Evolutionary conservation across 805 yeast species (phyloP).

Genomic region (Torulaspora gathmanii): DNA sequence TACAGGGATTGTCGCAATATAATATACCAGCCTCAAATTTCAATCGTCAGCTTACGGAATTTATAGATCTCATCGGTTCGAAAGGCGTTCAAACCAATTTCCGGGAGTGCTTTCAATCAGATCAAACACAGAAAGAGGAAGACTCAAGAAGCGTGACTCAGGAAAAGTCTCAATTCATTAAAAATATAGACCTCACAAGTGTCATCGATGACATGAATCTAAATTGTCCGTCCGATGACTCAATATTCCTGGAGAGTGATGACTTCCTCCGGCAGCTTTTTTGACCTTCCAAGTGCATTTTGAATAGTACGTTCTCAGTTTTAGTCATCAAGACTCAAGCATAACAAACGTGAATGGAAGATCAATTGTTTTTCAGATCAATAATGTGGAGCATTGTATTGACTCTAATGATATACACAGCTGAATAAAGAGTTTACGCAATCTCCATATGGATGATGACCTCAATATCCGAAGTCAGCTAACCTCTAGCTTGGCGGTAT

Average conservation of each 20-base stretch:
- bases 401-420: no score
- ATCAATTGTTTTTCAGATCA: no score
- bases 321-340: no score
- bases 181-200: constrained; percentile 15
- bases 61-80: constrained; percentile 19
- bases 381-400: no score
- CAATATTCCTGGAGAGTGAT: neutral
- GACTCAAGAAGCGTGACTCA: neutral
- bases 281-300: no score
- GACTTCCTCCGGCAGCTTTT: neutral
- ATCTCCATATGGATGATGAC: no score
- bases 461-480: no score
- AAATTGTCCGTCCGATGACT: neutral
- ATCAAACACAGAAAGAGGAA: neutral
- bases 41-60: constrained; percentile 18
- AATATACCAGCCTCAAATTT: constrained; percentile 18
- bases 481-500: no score
- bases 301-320: no score
- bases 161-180: constrained; percentile 7
- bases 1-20: constrained; percentile 18
- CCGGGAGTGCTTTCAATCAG: constrained; percentile 3
- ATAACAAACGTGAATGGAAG: no score
- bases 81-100: constrained; percentile 8
- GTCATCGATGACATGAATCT: constrained; percentile 9
- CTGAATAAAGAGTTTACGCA: no score